These are phyloP conservation scores for Flaveria sonorensis DNA, from an alignment of 129 eudicot species.

Conservation along the genomic window DNA sequence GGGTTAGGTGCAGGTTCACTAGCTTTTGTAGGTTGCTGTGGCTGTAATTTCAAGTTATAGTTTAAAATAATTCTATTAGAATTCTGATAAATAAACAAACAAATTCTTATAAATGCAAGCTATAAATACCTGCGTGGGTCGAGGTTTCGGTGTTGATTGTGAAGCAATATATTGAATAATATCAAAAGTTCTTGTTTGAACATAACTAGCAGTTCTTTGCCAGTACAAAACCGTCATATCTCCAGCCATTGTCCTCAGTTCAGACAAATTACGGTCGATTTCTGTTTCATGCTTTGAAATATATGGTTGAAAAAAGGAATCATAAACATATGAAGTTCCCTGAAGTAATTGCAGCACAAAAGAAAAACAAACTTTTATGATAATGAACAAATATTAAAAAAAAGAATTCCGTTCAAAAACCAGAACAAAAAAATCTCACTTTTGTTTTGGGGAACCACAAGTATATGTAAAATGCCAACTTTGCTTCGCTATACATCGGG, in stretches of 20 bases:
- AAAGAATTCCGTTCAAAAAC: neutral
- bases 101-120: neutral
- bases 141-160: slow-evolving; percentile 74
- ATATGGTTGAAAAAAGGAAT: slow-evolving; percentile 80
- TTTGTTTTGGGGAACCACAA: slow-evolving; percentile 92
- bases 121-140: slow-evolving; percentile 60
- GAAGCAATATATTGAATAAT: slow-evolving; percentile 83
- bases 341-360: slow-evolving; percentile 36
- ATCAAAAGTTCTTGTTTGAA: slow-evolving; percentile 80
- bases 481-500: slow-evolving; percentile 97
- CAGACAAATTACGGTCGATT: slow-evolving; percentile 76
- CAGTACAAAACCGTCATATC: slow-evolving; percentile 71
- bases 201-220: slow-evolving; percentile 64
- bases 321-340: slow-evolving; percentile 92
- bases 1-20: slow-evolving; percentile 46
- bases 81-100: neutral
- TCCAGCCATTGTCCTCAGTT: slow-evolving; percentile 78
- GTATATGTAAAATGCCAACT: slow-evolving; percentile 81
- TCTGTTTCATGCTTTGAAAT: slow-evolving; percentile 85
- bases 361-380: neutral
- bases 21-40: slow-evolving; percentile 42
- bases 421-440: slow-evolving; percentile 41
- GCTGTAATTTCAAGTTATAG: slow-evolving; percentile 40
- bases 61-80: neutral
- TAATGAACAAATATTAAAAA: neutral